Conservation (phyloP, 441 rosid species). For the Pelargonium australe region DNA sequence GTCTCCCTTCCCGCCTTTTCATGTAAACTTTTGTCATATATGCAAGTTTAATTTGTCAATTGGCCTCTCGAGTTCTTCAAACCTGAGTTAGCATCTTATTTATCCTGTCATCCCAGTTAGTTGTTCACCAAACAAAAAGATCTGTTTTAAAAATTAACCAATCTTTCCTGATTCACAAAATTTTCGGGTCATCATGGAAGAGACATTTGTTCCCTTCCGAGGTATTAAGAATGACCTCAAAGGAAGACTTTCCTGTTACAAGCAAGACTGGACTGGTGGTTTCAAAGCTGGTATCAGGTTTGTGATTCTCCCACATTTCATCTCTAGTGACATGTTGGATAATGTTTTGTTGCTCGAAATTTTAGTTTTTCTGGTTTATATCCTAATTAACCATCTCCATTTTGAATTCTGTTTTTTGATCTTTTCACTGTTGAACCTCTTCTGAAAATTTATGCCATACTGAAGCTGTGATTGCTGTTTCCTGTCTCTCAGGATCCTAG, state of each 20-base stretch:
- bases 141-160: background rate
- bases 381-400: slow-evolving; percentile 15
- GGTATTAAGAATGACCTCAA: slow-evolving; percentile 72
- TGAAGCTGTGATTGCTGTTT: slow-evolving; percentile 17
- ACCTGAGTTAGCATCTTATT: slow-evolving; percentile 22
- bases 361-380: background rate
- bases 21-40: slow-evolving; percentile 21
- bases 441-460: background rate
- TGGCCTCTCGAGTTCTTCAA: slow-evolving; percentile 56
- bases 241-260: slow-evolving; percentile 66
- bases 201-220: slow-evolving; percentile 73
- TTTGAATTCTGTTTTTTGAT: background rate
- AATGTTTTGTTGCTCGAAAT: background rate
- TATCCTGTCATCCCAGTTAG: slow-evolving; percentile 18
- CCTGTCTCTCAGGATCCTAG: slow-evolving; percentile 50
- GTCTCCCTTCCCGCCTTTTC: slow-evolving; percentile 34
- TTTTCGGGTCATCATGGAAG: slow-evolving; percentile 49
- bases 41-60: slow-evolving; percentile 31
- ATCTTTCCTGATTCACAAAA: background rate
- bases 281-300: slow-evolving; percentile 68
- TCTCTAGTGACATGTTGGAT: slow-evolving; percentile 10
- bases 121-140: background rate
- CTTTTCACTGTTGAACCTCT: slow-evolving; percentile 1
- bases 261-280: slow-evolving; percentile 74
- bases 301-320: slow-evolving; percentile 15